These are phyloP conservation scores for Moricandia moricandioides DNA, from an alignment of 345 rosid genomes.

Conservation along the genomic window DNA sequence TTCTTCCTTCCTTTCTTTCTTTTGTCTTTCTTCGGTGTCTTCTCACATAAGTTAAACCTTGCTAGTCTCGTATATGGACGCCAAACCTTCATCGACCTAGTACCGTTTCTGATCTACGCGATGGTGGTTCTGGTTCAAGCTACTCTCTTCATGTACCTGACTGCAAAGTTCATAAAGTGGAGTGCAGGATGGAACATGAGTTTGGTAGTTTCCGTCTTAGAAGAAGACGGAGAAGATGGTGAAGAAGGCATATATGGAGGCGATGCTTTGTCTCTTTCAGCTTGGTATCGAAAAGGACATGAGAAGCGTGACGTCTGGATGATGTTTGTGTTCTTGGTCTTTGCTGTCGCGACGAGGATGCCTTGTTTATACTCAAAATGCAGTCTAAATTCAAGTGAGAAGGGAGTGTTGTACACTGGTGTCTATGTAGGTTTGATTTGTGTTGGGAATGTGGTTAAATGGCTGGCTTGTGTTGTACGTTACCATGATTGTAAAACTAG, in stretches of 20 bases:
- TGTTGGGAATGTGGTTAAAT: constrained; percentile 42
- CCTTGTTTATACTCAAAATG: constrained; percentile 33
- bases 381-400: constrained; percentile 8
- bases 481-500: constrained; percentile 39
- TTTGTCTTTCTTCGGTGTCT: constrained; percentile 29
- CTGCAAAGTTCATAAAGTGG: constrained; percentile 43
- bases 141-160: constrained; percentile 26
- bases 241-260: constrained; percentile 20
- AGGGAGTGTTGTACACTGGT: constrained; percentile 21
- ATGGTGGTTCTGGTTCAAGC: constrained; percentile 25
- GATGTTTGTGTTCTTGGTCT: constrained; percentile 38
- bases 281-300: constrained; percentile 32
- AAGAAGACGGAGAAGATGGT: constrained; percentile 25
- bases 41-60: background rate
- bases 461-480: constrained; percentile 45
- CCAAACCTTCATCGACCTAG: background rate
- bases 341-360: constrained; percentile 29
- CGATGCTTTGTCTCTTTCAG: constrained; percentile 36
- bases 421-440: constrained; percentile 22
- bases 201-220: constrained; percentile 41
- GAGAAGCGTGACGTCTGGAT: constrained; percentile 25
- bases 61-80: background rate
- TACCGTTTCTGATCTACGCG: background rate
- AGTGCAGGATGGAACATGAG: constrained; percentile 49
- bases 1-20: background rate